Base-by-base conservation (phyloP, 2,329 filamentous ascomycete genomes). In the Fusarium mexicanum region DNA sequence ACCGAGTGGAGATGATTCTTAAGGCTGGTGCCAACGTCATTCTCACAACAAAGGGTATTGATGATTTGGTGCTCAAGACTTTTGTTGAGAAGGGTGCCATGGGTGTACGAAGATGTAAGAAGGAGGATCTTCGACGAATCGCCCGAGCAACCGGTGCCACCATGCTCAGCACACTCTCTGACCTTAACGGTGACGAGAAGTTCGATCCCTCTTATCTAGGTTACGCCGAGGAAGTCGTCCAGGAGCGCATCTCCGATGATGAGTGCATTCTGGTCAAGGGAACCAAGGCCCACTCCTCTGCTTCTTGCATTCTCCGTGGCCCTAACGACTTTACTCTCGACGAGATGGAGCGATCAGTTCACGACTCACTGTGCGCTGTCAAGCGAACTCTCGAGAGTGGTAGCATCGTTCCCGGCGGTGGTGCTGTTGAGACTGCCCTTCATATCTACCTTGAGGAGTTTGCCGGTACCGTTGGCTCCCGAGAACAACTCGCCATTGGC, bases 391-490 rank as follows among this genome's bases (percentile, higher is more conserved):
- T 99, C 13, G 96, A 99, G 86, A 98, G 94, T 80, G 96, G 96
- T 79, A 95, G 94, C 85, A 97, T 99, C 76, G 96, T 99, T 44
- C 96, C 96, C 22, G 96, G 96, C 76, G 96, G 96, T 76, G 96
- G 96, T 81, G 96, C 96, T 48, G 96, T 98, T 29, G 96, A 99
- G 87, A 98, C 96, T n/a, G 96, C 96, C 55, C 90, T 99, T 75
- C 96, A 98, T 87, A 99, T 99, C 82, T 99, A 98, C 86, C 90
- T 99, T 40, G 96, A 99, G 86, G 96, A 99, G 85, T 99, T 97
- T 84, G 96, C 96, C 61, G 96, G 96, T 78, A 98, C 96, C 43
- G 96, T 99, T 72, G 95, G 96, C 76, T 98, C 96, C 62, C 92
- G 96, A 79, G 96, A 99, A 85, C 96, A 99, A 87, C 91, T 99